These are phyloP conservation scores for Coniochaeta sp. DNA, from an alignment of 2,329 filamentous ascomycete genomes.

Conservation along the genomic window DNA sequence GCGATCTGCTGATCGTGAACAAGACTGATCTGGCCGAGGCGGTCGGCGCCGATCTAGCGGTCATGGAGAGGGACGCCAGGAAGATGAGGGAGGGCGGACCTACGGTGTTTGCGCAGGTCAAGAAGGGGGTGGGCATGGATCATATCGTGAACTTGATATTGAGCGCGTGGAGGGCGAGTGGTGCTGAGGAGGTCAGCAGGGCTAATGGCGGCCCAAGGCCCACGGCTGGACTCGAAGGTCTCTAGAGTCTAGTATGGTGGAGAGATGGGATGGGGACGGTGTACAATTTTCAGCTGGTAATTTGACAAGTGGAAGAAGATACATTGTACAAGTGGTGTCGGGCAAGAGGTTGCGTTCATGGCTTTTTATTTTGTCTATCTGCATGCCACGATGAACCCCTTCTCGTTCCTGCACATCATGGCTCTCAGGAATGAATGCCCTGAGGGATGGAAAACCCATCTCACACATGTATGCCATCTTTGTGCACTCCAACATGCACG, in stretches of 20 bases:
- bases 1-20: conserved; percentile 87
- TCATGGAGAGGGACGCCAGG: conserved; percentile 92
- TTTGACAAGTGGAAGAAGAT: no score
- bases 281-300: no score
- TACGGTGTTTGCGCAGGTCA: conserved; percentile 96
- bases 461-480: not conserved
- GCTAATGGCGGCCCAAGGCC: conserved; percentile 48
- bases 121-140: conserved; percentile 76
- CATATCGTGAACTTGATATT: conserved; percentile 83
- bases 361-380: not conserved
- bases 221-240: conserved; percentile 44
- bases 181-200: conserved; percentile 57
- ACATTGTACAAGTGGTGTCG: no score
- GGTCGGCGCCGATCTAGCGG: conserved; percentile 79
- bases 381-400: not conserved
- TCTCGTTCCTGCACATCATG: not conserved
- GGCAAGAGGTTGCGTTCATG: no score
- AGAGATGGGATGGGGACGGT: no score
- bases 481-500: no score
- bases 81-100: conserved; percentile 95
- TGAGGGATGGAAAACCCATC: no score
- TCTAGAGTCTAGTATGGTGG: no score
- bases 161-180: conserved; percentile 88
- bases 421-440: no score
- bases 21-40: conserved; percentile 92